These are phyloP conservation scores for Domatiomyces catenatus DNA, from an alignment of 2,329 filamentous ascomycete species.

Conservation along the genomic window DNA sequence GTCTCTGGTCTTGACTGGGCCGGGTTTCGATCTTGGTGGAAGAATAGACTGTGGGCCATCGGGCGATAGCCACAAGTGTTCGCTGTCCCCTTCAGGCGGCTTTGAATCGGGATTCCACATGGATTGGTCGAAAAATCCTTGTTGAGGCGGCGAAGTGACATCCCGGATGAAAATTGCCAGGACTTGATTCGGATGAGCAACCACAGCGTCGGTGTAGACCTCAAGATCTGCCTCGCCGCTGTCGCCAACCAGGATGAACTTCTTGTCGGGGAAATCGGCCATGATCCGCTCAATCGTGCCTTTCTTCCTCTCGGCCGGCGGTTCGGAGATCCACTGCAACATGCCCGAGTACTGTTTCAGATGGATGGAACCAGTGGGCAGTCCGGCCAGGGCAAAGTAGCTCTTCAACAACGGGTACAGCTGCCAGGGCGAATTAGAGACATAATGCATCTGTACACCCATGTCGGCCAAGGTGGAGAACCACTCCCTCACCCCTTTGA, in stretches of 20 bases:
- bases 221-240: constrained; percentile 94
- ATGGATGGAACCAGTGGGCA: constrained; percentile 82
- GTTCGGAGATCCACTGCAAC: constrained; percentile 95
- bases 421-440: constrained; percentile 99
- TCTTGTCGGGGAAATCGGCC: constrained; percentile 73
- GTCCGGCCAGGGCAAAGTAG: constrained; percentile 64
- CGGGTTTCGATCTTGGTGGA: constrained; percentile 22
- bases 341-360: constrained; percentile 93
- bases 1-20: constrained; percentile 15
- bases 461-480: constrained; percentile 61
- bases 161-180: constrained; percentile 87
- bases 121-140: constrained; percentile 63
- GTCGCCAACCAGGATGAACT: constrained; percentile 84
- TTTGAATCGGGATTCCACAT: constrained; percentile 16
- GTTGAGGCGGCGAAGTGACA: constrained; percentile 63
- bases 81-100: neutral
- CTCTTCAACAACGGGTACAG: constrained; percentile 76
- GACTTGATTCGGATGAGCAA: constrained; percentile 69
- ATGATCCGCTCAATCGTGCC: constrained; percentile 72
- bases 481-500: constrained; percentile 83
- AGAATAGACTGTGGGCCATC: constrained; percentile 19
- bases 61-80: neutral
- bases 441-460: constrained; percentile 85
- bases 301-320: constrained; percentile 87
- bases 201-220: constrained; percentile 85